These are phyloP conservation scores for Schoenoplectus triqueter DNA, from an alignment of 202 grass and related monocot species.

Conservation along the genomic window DNA sequence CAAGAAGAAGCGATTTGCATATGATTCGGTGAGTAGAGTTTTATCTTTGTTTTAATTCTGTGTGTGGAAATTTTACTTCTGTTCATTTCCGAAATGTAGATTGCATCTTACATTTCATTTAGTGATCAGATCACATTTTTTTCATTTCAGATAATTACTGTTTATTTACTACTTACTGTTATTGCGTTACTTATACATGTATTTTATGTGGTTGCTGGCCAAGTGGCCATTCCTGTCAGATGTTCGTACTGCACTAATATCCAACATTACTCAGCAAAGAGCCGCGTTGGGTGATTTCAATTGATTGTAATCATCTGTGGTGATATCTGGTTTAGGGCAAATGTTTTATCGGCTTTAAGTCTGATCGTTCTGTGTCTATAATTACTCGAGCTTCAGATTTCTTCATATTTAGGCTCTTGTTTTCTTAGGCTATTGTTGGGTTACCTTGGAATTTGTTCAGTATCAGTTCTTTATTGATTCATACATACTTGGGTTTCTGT, in stretches of 20 bases:
- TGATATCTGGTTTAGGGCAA: neutral
- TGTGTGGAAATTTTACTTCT: neutral
- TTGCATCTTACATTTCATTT: conserved; percentile 11
- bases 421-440: neutral
- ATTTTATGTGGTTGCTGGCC: neutral
- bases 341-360: neutral
- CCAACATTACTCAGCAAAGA: neutral
- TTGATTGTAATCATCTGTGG: neutral
- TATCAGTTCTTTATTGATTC: neutral
- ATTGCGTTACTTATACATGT: neutral
- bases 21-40: conserved; percentile 10
- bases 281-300: neutral
- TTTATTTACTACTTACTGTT: neutral
- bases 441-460: neutral
- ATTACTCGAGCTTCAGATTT: neutral
- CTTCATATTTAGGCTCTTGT: neutral
- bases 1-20: neutral
- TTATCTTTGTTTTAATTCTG: neutral
- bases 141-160: neutral
- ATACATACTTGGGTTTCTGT: neutral
- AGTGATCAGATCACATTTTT: neutral
- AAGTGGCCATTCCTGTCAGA: neutral
- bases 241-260: neutral
- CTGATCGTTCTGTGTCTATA: neutral
- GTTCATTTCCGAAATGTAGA: neutral